Percentiles rank a stretch among this genome's conserved stretches.
phyloP scores from a whole-genome alignment of 2,329 filamentous ascomycete genomes.

The Aureobasidium sp. region DNA sequence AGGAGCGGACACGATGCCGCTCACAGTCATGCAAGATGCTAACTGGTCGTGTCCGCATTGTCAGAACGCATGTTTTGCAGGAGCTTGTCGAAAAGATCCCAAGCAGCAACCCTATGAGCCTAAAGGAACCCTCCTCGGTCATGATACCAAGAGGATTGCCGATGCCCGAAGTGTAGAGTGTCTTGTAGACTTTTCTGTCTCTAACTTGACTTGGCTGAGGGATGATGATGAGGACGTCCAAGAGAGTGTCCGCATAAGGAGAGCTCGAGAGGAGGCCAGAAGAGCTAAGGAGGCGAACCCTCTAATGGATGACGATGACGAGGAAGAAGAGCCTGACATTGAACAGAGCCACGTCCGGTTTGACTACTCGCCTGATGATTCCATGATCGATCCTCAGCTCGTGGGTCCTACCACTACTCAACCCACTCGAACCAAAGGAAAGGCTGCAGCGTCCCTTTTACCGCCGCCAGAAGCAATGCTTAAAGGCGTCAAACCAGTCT shows the following conservation, averaged over 20 bases:
- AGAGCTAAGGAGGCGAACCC: constrained; percentile 42
- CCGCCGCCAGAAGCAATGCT: constrained; percentile 26
- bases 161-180: constrained; percentile 86
- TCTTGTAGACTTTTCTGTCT: constrained; percentile 81
- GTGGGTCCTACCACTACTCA: not conserved
- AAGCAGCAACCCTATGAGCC: constrained; percentile 76
- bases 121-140: constrained; percentile 78
- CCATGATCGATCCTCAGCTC: constrained; percentile 28
- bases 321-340: constrained; percentile 36
- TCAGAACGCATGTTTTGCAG: constrained; percentile 78
- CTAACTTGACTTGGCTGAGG: constrained; percentile 78
- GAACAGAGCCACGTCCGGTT: constrained; percentile 34
- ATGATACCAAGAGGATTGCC: constrained; percentile 83
- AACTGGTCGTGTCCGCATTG: constrained; percentile 89
- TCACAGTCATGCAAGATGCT: constrained; percentile 69
- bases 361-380: constrained; percentile 34
- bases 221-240: constrained; percentile 39
- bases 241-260: constrained; percentile 32
- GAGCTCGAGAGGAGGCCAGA: constrained; percentile 48
- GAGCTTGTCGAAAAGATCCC: constrained; percentile 60
- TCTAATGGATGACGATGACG: constrained; percentile 36
- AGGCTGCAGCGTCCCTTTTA: constrained; percentile 15
- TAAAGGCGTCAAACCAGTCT: constrained; percentile 19
- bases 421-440: not conserved
- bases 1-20: constrained; percentile 84